Conservation (phyloP, 106 monocot species). For the Iris macrosiphon region DNA sequence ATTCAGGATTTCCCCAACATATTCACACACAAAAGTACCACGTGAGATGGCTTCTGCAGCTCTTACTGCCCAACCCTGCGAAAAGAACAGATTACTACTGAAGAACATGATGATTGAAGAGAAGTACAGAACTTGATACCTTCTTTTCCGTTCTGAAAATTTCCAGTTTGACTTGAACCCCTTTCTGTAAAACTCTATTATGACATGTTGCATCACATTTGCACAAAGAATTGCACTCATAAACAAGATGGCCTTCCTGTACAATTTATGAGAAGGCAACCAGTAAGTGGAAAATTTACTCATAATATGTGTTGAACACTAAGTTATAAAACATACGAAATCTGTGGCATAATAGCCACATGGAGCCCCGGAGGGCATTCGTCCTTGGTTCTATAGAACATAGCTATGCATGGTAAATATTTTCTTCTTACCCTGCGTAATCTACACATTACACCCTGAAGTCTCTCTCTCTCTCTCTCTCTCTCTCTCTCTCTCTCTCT, state of each 20-base stretch:
- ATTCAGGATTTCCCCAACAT: constrained; percentile 68
- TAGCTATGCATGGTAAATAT: too few species aligned
- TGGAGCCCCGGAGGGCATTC: too few species aligned
- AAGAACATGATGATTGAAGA: not conserved
- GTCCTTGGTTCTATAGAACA: too few species aligned
- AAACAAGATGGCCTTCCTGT: constrained; percentile 78
- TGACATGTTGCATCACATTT: constrained; percentile 68
- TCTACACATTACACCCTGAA: too few species aligned
- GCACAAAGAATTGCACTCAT: constrained; percentile 92
- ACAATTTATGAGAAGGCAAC: not conserved
- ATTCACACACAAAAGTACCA: constrained; percentile 92
- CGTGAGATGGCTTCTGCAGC: constrained; percentile 62
- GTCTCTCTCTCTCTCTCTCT: too few species aligned
- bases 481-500: too few species aligned
- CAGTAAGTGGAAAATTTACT: too few species aligned
- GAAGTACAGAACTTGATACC: constrained; percentile 25
- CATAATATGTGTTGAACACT: too few species aligned
- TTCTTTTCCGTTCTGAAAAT: constrained; percentile 84
- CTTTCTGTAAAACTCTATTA: constrained; percentile 90
- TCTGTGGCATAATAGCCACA: too few species aligned
- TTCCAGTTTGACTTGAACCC: constrained; percentile 77
- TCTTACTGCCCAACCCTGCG: constrained; percentile 90
- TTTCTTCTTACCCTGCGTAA: too few species aligned
- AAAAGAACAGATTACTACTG: not conserved
- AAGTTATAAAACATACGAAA: too few species aligned